Evolutionary conservation across 371 early-diverging fungal genomes (phyloP), one percentile per base, ranked within the genome.

Genomic region (Rhizopus microsporus): DNA sequence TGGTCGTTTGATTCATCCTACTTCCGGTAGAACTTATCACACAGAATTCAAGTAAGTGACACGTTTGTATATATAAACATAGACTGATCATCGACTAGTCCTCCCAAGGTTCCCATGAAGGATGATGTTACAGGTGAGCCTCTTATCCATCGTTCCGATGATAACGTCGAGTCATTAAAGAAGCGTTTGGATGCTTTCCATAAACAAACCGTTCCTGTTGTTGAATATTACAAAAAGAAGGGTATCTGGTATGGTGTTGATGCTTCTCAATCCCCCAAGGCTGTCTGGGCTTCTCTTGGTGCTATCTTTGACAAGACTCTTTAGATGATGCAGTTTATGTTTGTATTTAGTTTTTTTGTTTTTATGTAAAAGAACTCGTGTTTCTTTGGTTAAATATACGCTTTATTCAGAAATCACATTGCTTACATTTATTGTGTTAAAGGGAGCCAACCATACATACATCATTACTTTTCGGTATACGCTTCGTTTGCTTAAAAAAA

Each of bases 91-190:
- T 8, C 7, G 7, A 5, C 30, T 54, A 80, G 81, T 69, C 99
- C 99, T 56, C 99, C 99, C 60, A 97, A 96, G 88, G 81, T 81
- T 42, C 55, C 85, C 31, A 90, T 87, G 84, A 93, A 84, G 70
- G 99, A 98, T 76, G 99, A 98, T 74, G 70, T 93, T 51, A 99
- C 99, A 65, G 94, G 97, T 59, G 96, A 95, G 78, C 95, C 99
- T 60, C 86, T 99, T 45, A 86, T 97, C 57, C 95, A 94, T 74
- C 90, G 99, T 57, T 90, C 95, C 4, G 99, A 99, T 73, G 99
- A 99, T 77, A 99, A 97, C 68, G 96, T 87, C 58, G 94, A 88
- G 42, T 91, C 97, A 13, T 85, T 97, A 57, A 89, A 82, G 72
- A 96, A 95, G 87, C 92, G 99, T 59, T 83, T 99, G 60, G 89